Conservation (phyloP, 2,329 filamentous ascomycete genomes). For the Mycocentrospora acerina region DNA sequence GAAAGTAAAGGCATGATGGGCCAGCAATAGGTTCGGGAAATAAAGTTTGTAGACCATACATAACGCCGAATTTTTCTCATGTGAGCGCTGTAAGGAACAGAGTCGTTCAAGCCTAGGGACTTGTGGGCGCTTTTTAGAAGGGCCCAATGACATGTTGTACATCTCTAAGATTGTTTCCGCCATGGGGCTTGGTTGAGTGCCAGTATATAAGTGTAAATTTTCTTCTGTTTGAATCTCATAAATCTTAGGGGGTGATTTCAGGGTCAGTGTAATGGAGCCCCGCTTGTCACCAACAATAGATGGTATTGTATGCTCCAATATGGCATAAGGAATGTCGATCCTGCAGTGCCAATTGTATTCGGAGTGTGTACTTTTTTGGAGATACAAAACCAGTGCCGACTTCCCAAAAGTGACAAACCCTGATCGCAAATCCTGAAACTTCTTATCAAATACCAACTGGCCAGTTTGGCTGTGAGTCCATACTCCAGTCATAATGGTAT, state of each 20-base stretch:
- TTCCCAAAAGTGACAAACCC: constrained; percentile 44
- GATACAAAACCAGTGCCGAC: constrained; percentile 28
- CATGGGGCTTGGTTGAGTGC: constrained; percentile 3
- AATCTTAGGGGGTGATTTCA: constrained; percentile 44
- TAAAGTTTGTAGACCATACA: constrained; percentile 54
- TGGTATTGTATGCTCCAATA: constrained; percentile 41
- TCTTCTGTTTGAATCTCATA: constrained; percentile 26
- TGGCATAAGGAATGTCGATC: constrained; percentile 48
- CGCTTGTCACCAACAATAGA: constrained; percentile 21
- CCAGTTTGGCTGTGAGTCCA: constrained; percentile 43
- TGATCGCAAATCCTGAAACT: constrained; percentile 44
- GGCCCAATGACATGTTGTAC: constrained; percentile 5
- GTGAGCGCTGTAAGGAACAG: constrained; percentile 37
- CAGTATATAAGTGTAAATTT: constrained; percentile 22
- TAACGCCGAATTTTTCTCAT: constrained; percentile 45
- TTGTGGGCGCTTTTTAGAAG: neutral
- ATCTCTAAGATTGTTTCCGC: constrained; percentile 1
- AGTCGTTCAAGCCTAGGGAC: constrained; percentile 29
- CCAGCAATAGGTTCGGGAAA: constrained; percentile 17
- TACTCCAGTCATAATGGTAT: constrained; percentile 39
- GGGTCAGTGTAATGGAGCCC: constrained; percentile 38
- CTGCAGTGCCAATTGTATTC: constrained; percentile 27
- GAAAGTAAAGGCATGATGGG: constrained; percentile 38
- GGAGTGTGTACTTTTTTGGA: constrained; percentile 6
- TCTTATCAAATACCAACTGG: constrained; percentile 43